Evolutionary conservation across 2,329 filamentous ascomycete genomes (phyloP), one percentile per base, ranked within the genome.

Genomic region (Trichophyton verrucosum): DNA sequence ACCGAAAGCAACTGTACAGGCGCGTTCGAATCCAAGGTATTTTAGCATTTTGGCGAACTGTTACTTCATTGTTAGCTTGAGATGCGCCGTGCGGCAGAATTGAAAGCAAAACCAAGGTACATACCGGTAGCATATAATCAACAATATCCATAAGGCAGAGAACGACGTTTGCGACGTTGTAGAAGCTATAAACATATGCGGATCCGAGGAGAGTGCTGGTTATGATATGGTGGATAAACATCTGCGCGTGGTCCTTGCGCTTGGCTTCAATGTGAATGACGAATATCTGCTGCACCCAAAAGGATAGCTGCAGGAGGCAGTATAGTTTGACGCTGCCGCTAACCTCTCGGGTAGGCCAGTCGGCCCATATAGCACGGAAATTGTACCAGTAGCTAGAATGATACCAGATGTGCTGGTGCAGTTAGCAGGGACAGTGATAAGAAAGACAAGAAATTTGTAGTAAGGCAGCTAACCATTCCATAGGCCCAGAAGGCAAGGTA

Each of bases 221-320:
- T 71, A 97, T 85, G 71, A 96, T 83, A 76, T 99, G 94, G 74
- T 97, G 94, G 17, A 85, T 86, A 66, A 97, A 85, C 94, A 97
- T 97, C 75, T 97, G 92, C 78, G 85, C 88, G 75, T 96, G 87
- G 69, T 99, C 94, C 77, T 97, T 97, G 69, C 94, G 84, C 66
- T 88, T 85, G 75, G 95, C 89, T 75, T 99, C 94, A 63, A 97
- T 91, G 75, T 96, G 87, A 72, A 97, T 89, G 61, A 96, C 89
- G 36, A 96, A 79, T 65, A 97, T 88, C 76, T 96, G 91, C 76
- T 97, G 92, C 56, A 96, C 75, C 87, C 90, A 96, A 74, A 96
- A 97, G 24, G 87, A 86, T 75, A 91, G 88, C 73, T 97, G 91
- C 13, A 86, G 86, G 36, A 99, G 80, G 69, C 95, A 89, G 75